Base-by-base conservation (phyloP, 805 yeast genomes). In the Barnettozyma californica region DNA sequence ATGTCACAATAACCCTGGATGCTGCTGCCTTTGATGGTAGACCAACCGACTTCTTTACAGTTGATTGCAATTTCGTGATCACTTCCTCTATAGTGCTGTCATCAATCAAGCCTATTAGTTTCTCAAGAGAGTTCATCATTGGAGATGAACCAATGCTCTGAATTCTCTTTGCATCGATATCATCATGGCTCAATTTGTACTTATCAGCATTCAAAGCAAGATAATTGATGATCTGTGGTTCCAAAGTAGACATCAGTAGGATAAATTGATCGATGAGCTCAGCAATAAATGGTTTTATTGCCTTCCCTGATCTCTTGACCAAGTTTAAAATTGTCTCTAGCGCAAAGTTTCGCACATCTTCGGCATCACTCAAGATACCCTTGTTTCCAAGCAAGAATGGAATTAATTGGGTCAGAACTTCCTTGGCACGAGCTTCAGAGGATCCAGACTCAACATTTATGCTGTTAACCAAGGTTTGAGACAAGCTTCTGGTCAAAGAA, bases 1-100 rank as follows among this genome's bases (percentile, higher is more conserved):
- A 63, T 18, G 79, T 74, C 8, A 84, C 87, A 10, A 91, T 63
- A 0, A 90, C 83, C 52, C 81, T 76, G 5, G 95, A 79, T 0
- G 92, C 90, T 21, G 91, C 88, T 0, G 87, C 89, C 59, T 92
- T 89, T 0, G 97, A 88, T 0, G 98, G 97, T 13, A 94, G 70
- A 0, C 98, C 98, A 19, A 91, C 87, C 0, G 95, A 78, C 48
- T 71, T 76, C 51, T 81, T 80, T 9, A 87, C 77, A 2, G 88
- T 77, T 19, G 66, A 60, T 20, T 76, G 75, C 26, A 89, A 67
- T 35, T 68, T 70, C 2, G 68, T 70, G 3, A 87, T 69, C 21
- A 71, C 65, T 1, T 69, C 70, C 2, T 40, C 53, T 29, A 58
- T 52, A n/a, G 49, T 51, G 21, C 67, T 71, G 8, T 74, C 79